Conservation (phyloP, 257 asterid genomes). For the Sherardia arvensis region DNA sequence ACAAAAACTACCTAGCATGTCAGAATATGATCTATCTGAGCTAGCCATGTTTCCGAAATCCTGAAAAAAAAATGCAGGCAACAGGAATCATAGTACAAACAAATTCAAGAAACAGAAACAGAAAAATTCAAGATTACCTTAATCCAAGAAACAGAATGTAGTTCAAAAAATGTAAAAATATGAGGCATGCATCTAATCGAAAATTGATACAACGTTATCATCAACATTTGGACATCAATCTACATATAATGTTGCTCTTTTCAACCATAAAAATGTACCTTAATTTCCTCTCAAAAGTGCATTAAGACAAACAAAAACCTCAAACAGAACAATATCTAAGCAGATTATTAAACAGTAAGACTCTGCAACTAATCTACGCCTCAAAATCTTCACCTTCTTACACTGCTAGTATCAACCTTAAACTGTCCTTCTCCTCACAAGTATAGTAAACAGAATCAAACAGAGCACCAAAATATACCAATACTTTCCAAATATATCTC, state of each 20-base stretch:
- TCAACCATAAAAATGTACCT: not conserved
- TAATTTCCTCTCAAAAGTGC: no score
- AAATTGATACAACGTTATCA: not conserved
- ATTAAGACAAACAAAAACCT: no score
- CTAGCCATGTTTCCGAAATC: not conserved
- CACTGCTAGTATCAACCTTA: no score
- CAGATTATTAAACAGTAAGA: no score
- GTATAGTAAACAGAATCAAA: not conserved
- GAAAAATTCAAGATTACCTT: no score
- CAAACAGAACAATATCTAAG: no score
- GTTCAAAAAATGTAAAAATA: no score
- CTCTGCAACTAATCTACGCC: no score
- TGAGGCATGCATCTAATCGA: no score
- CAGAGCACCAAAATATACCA: not conserved
- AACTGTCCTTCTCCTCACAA: not conserved
- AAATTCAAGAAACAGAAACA: not conserved
- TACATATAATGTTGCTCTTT: not conserved
- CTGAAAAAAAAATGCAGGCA: not conserved
- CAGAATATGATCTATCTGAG: not conserved
- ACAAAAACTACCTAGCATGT: not conserved
- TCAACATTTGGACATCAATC: not conserved
- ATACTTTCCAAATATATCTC: not conserved
- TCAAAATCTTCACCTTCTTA: no score
- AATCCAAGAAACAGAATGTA: no score
- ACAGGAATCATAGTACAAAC: no score